A percentile compares a stretch with the other conserved stretches of the same genome.
Evolutionary conservation across 441 rosid species (phyloP).

Genomic region (Croton setiger): DNA sequence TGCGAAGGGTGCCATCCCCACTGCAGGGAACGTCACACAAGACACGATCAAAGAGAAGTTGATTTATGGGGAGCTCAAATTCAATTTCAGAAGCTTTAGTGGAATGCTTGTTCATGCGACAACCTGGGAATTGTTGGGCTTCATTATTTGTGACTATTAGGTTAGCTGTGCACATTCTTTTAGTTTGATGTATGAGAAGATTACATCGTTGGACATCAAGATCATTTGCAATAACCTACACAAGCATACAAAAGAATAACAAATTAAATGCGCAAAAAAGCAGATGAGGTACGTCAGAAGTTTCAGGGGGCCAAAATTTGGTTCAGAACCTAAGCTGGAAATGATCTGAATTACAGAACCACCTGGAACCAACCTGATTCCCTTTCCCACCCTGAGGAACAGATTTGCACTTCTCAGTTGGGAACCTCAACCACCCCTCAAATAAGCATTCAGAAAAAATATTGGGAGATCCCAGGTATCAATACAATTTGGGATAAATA

Average conservation of each 20-base stretch:
- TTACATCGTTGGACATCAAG: conserved; percentile 92
- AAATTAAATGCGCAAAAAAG: conserved; percentile 17
- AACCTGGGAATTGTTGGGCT: conserved; percentile 95
- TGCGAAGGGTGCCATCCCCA: conserved; percentile 96
- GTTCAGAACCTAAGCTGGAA: too few species aligned
- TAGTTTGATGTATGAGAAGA: conserved; percentile 97
- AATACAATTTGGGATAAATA: neutral
- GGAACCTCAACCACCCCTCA: neutral
- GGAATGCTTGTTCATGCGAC: conserved; percentile 50
- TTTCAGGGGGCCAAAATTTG: neutral
- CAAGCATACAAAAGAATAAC: conserved; percentile 12
- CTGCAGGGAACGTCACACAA: conserved; percentile 98
- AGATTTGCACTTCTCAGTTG: too few species aligned
- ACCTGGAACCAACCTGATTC: too few species aligned
- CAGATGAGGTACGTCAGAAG: conserved; percentile 8
- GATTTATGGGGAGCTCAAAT: conserved; percentile 36
- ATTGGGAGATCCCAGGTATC: neutral
- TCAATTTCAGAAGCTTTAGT: conserved; percentile 43
- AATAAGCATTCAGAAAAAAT: conserved; percentile 13
- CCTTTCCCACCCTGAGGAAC: too few species aligned
- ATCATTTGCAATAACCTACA: conserved; percentile 90
- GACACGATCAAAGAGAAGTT: conserved; percentile 86
- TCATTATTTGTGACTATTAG: conserved; percentile 92
- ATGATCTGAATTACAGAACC: too few species aligned
- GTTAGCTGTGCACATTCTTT: conserved; percentile 96